Base-by-base conservation (phyloP, 768 basidiomycete species). In the Panaeolus papilionaceus region DNA sequence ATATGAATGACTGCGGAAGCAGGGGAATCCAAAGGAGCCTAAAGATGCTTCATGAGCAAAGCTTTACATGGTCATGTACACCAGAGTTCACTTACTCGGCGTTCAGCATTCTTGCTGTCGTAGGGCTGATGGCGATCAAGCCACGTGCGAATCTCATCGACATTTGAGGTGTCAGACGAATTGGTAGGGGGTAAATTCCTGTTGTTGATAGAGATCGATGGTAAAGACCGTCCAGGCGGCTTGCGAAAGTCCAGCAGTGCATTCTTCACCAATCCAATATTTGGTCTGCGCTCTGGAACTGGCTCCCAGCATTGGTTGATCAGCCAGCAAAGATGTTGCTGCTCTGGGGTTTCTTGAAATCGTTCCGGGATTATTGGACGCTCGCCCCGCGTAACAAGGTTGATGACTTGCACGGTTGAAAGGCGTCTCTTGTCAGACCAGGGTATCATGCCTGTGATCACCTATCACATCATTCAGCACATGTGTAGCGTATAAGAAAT, bases 251-350 rank as follows among this genome's bases (percentile, higher is more conserved):
- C 54, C 28, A 58, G 54, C 26, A 58, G 33, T 12, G 54, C 54
- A 58, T 58, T 28, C n/a, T 58, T 58, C 6, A 58, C 54, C 54
- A 58, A 58, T 58, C 28, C 54, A 7, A 58, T 58, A 7, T 33
- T 16, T 2, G 54, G 54, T 12, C 54, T 28, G 11, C 10, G 47
- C 20, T 33, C 54, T 37, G 54, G 54, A 33, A 58, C 14, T 3
- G 54, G 28, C 11, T 9, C 14, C 54, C 54, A 58, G 14, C 54
- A 58, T 28, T 14, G 12, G 3, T 58, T n/a, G 11, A 58, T 28
- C 26, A 58, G 28, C 54, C 54, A 58, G 11, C 26, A 58, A 28
- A 58, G 28, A 18, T 28, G 16, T 58, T 58, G 54, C 8, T 33
- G 26, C 7, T 58, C 54, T 7, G 26, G 16, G 6, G 54, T 58